Evolutionary conservation across 1,139 yeast genomes (phyloP).

Genomic region (Pichiaceae sp.): DNA sequence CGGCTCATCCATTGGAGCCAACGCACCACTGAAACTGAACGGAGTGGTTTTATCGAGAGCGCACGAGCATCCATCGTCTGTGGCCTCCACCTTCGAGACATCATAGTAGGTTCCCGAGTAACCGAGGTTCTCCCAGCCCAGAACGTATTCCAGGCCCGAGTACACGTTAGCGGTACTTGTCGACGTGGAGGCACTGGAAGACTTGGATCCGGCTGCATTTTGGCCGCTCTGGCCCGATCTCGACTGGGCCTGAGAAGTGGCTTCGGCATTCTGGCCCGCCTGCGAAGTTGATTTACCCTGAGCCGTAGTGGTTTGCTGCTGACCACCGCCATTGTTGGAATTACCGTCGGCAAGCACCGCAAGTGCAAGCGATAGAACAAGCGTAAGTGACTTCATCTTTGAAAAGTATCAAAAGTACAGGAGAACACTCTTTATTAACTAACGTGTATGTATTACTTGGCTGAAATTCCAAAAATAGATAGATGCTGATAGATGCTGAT

Average conservation of each 20-base stretch:
- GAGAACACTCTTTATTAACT: too few species aligned
- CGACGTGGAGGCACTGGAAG: neutral
- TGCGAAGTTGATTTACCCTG: too few species aligned
- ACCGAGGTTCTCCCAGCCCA: conserved; percentile 45
- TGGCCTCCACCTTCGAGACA: conserved; percentile 61
- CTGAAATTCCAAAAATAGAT: too few species aligned
- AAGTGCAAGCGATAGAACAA: too few species aligned
- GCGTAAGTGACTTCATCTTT: too few species aligned
- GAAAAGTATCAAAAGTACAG: too few species aligned
- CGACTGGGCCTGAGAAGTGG: neutral
- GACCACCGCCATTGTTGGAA: too few species aligned
- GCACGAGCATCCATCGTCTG: conserved; percentile 50
- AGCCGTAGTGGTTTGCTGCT: too few species aligned
- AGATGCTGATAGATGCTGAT: too few species aligned
- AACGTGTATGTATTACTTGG: too few species aligned
- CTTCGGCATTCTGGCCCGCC: too few species aligned
- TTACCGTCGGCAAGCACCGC: too few species aligned
- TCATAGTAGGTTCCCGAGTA: conserved; percentile 69
- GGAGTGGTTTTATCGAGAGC: conserved; percentile 24
- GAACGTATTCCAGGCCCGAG: neutral
- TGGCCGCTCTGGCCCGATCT: neutral
- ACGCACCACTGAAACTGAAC: conserved; percentile 56
- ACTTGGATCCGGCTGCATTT: neutral
- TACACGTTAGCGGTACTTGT: neutral
- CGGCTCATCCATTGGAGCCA: conserved; percentile 84